Evolutionary conservation across 2,329 filamentous ascomycete species (phyloP).

Genomic region (Penicillium corylophilum): DNA sequence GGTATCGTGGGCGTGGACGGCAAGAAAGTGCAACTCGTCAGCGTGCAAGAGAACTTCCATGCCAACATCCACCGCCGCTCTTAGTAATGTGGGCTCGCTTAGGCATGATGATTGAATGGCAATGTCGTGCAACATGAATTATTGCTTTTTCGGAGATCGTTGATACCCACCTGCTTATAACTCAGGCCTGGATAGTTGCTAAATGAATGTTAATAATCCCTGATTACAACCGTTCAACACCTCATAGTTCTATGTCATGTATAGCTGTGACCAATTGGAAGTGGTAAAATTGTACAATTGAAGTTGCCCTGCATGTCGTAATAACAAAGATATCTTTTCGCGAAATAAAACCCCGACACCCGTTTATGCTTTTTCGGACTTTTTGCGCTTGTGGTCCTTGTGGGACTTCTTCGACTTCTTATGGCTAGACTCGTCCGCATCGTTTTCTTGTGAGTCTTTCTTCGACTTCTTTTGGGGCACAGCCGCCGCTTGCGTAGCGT

Average conservation of each 20-base stretch:
- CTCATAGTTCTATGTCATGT: background rate
- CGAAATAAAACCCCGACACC: slow-evolving; percentile 17
- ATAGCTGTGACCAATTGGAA: background rate
- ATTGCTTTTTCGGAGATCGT: background rate
- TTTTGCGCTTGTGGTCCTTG: slow-evolving; percentile 41
- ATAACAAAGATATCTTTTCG: slow-evolving; percentile 21
- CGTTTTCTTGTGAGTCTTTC: slow-evolving; percentile 31
- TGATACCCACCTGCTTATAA: background rate
- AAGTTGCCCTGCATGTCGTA: slow-evolving; percentile 17
- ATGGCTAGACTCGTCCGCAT: slow-evolving; percentile 16
- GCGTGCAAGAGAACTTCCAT: slow-evolving; percentile 20
- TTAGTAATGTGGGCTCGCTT: background rate
- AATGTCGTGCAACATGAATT: background rate
- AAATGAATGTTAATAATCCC: background rate
- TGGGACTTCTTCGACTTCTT: slow-evolving; percentile 35
- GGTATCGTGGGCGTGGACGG: slow-evolving; percentile 9
- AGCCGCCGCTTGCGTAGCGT: slow-evolving; percentile 22
- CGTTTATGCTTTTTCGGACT: slow-evolving; percentile 36
- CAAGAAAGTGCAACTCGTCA: slow-evolving; percentile 15
- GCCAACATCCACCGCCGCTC: slow-evolving; percentile 13
- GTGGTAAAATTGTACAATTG: slow-evolving; percentile 20
- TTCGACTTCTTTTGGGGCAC: slow-evolving; percentile 43
- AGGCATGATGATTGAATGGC: background rate
- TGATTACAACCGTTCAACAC: background rate
- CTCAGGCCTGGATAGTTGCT: background rate